A percentile compares a stretch with the other conserved stretches of the same genome.
These are phyloP conservation scores for Amoebophrya sp. DNA, from an alignment of 169 alveolate species.

Conservation along the genomic window DNA sequence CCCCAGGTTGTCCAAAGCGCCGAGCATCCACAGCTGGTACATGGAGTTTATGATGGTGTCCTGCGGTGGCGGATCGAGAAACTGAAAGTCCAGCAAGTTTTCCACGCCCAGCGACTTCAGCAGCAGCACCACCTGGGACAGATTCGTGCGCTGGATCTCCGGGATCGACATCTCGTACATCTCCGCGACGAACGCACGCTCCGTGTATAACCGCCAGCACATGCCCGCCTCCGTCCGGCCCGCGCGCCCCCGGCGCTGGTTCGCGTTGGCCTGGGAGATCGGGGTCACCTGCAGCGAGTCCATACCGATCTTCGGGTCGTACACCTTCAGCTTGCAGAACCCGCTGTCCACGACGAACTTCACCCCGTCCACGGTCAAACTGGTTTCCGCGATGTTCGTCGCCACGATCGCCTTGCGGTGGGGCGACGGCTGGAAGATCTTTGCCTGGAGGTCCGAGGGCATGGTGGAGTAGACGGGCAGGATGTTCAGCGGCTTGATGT, in stretches of 20 bases:
- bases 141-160: conserved; percentile 98
- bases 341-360: conserved; percentile 45
- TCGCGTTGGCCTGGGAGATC: conserved; percentile 98
- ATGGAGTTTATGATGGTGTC: conserved; percentile 93
- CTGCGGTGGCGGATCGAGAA: conserved; percentile 99
- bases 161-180: conserved; percentile 96
- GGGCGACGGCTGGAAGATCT: conserved; percentile 74
- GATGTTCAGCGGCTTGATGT: conserved; percentile 47
- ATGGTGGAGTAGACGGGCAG: conserved; percentile 98
- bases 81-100: conserved; percentile 91
- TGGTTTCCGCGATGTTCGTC: conserved; percentile 99
- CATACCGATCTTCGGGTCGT: conserved; percentile 97
- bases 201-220: conserved; percentile 98
- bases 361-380: conserved; percentile 87
- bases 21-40: conserved; percentile 94
- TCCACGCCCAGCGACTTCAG: conserved; percentile 91
- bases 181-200: conserved; percentile 88
- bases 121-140: conserved; percentile 96
- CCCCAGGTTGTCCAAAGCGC: conserved; percentile 76
- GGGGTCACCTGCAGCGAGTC: conserved; percentile 99
- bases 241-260: conserved; percentile 99
- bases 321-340: conserved; percentile 96
- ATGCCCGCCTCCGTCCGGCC: conserved; percentile 99
- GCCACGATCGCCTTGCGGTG: conserved; percentile 91
- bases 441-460: conserved; percentile 96